phyloP scores from a whole-genome alignment of 495 filamentous ascomycete genomes.

The Pseudotulostoma volvatum region DNA sequence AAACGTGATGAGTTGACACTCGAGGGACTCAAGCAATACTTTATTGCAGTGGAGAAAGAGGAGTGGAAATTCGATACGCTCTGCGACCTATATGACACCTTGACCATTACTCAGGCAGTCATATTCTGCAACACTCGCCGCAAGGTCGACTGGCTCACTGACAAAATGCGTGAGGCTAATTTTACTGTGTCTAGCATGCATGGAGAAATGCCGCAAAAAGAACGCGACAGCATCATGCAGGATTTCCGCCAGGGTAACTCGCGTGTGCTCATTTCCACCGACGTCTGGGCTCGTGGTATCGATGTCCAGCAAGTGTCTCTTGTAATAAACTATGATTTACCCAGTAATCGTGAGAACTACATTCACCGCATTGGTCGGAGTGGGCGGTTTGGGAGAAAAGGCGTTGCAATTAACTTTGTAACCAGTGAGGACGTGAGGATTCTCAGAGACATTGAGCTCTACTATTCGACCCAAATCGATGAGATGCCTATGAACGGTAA shows the following conservation, averaged over 20 bases:
- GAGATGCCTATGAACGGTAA: conserved; percentile 97
- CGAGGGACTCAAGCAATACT: conserved; percentile 97
- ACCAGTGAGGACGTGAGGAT: conserved; percentile 96
- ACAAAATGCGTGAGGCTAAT: conserved; percentile 95
- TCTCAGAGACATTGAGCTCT: conserved; percentile 89
- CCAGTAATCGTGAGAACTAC: conserved; percentile 98
- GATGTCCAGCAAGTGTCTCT: conserved; percentile 98
- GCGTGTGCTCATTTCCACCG: conserved; percentile 93
- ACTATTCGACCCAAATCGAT: conserved; percentile 97
- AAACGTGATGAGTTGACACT: conserved; percentile 98
- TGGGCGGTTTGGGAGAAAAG: conserved; percentile 93
- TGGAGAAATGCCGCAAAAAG: conserved; percentile 96
- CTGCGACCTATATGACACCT: conserved; percentile 95
- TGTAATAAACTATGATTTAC: conserved; percentile 98
- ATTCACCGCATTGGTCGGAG: conserved; percentile 95
- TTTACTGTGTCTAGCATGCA: conserved; percentile 99
- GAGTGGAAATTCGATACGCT: conserved; percentile 99
- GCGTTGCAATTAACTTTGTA: conserved; percentile 99
- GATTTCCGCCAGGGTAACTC: conserved; percentile 95
- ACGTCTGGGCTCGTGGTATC: conserved; percentile 95
- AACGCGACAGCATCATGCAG: conserved; percentile 97
- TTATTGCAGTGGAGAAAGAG: conserved; percentile 98
- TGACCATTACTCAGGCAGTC: conserved; percentile 97
- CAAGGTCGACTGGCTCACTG: conserved; percentile 98
- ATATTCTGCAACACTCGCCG: conserved; percentile 99